phyloP scores from a whole-genome alignment of 2,329 filamentous ascomycete genomes.

The Neurospora sp. region DNA sequence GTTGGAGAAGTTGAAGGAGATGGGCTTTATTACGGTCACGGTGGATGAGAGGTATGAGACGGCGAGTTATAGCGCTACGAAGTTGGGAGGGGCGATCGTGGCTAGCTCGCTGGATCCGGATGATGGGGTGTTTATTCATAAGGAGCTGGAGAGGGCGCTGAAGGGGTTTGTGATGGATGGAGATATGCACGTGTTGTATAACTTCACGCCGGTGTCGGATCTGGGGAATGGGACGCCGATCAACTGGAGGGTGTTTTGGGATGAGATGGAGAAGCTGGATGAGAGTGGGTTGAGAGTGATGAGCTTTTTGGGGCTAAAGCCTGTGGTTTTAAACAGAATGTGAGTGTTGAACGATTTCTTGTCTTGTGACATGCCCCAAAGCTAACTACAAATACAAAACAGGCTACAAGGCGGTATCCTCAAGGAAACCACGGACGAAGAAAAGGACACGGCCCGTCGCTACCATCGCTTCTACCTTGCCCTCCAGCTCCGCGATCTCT shows the following conservation, averaged over 20 bases:
- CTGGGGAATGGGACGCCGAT: conserved; percentile 35
- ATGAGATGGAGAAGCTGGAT: conserved; percentile 60
- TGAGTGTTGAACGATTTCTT: conserved; percentile 20
- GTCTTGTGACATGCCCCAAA: conserved; percentile 3
- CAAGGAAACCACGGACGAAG: conserved; percentile 50
- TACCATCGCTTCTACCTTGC: conserved; percentile 67
- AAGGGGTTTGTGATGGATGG: conserved; percentile 70
- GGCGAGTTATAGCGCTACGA: conserved; percentile 49
- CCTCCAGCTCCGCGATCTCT: conserved; percentile 67
- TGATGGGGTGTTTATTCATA: conserved; percentile 63
- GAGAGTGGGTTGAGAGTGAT: conserved; percentile 63
- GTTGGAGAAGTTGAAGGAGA: conserved; percentile 44
- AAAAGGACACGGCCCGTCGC: conserved; percentile 50
- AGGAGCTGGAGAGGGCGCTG: conserved; percentile 57
- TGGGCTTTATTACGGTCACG: conserved; percentile 44
- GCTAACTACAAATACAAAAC: conserved; percentile 11
- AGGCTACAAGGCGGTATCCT: conserved; percentile 59
- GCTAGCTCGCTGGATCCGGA: conserved; percentile 63
- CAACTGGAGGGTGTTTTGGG: conserved; percentile 64
- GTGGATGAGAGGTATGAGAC: conserved; percentile 18
- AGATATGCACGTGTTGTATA: conserved; percentile 71
- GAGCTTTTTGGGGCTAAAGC: conserved; percentile 57
- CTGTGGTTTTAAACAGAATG: conserved; percentile 57
- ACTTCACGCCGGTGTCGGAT: conserved; percentile 62
- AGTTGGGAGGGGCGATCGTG: conserved; percentile 60